phyloP scores from a whole-genome alignment of 106 monocot genomes.

The Platanthera zijinensis region DNA sequence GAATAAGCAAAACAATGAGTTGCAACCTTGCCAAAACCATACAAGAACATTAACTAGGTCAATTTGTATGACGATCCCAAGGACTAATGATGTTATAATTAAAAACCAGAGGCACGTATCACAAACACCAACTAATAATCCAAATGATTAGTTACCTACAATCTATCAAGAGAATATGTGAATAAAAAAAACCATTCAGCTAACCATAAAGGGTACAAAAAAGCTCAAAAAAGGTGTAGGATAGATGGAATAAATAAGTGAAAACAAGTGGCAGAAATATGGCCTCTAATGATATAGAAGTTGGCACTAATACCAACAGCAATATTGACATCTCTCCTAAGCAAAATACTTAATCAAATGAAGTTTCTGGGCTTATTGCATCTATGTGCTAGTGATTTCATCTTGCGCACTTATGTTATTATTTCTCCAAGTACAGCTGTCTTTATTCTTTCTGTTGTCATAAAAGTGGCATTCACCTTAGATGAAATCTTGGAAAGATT shows the following conservation, averaged over 20 bases:
- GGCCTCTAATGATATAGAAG: not conserved
- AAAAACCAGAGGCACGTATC: not conserved
- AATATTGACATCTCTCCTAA: not conserved
- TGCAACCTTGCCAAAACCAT: not conserved
- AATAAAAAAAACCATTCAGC: not conserved
- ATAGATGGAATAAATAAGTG: not conserved
- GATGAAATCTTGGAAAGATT: not conserved
- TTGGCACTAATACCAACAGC: not conserved
- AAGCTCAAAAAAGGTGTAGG: not conserved
- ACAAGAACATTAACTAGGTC: not conserved
- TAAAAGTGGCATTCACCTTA: not conserved
- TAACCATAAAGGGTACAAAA: not conserved
- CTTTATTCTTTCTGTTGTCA: not conserved
- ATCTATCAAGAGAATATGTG: not conserved
- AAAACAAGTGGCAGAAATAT: not conserved
- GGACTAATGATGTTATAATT: not conserved
- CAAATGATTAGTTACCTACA: slow-evolving; percentile 4
- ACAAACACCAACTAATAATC: not conserved
- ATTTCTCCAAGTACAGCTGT: not conserved
- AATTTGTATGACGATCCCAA: not conserved
- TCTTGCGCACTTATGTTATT: not conserved
- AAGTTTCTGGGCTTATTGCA: not conserved
- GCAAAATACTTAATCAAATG: not conserved
- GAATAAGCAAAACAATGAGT: not conserved
- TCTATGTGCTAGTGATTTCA: not conserved